Evolutionary conservation across 768 basidiomycete species (phyloP), one percentile per base, ranked within the genome.

Genomic region (Pulveroboletus sp.): DNA sequence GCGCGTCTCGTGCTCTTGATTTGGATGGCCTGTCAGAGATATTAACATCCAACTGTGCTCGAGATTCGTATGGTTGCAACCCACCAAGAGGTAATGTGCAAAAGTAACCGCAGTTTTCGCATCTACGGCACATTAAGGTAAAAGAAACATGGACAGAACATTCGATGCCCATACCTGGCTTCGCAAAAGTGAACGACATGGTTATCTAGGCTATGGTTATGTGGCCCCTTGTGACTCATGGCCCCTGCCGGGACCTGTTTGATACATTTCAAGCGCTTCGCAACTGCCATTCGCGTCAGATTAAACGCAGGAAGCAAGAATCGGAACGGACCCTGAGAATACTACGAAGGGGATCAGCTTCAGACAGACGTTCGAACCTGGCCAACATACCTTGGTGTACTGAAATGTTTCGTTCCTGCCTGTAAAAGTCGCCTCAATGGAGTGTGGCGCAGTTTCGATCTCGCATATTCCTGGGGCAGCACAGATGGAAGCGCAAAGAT

Each of bases 381-480:
- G 17, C 22, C 24, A 32, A 47, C 59, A 23, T 43, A 79, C 83
- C 72, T 83, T 84, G 0, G 83, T 85, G 43, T 80, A 85, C 57
- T 79, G 76, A 56, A 83, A 85, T 1, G 76, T 81, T 50, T 82
- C 79, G 42, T 83, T 77, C 49, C 63, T 69, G 0, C 82, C 83
- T 0, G 74, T 76, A 54, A 84, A 85, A 0, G 80, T 82, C 6
- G 81, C 79, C 56, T 82, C 77, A 29, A 85, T 74, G 0, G 81
- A 77, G 45, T 78, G 75, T 1, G 83, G 83, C 0, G 74, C 68
- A 0, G 76, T 80, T 44, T 82, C 75, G 13, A 84, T 82, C 39
- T 81, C 71, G 47, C 82, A 85, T 17, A 76, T 77, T 4, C 83
- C 82, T 1, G 59, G 56, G 0, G 73, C 67, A 16, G 64, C 53